These are phyloP conservation scores for Nannochloropsis salina DNA, from an alignment of 108 stramenopile genomes.

Conservation along the genomic window DNA sequence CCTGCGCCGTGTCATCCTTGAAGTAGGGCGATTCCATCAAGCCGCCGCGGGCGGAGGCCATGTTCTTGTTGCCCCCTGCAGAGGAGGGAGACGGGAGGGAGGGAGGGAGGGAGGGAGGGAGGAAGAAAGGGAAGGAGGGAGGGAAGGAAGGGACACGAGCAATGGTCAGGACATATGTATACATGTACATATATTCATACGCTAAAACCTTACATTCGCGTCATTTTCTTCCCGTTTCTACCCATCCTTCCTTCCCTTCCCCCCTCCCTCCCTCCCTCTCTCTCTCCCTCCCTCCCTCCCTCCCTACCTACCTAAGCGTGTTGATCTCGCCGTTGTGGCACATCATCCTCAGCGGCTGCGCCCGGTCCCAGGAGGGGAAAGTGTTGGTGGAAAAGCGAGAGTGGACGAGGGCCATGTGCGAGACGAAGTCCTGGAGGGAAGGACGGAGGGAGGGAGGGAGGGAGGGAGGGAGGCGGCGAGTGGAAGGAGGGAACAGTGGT, in stretches of 20 bases:
- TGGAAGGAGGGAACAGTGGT: too few species aligned
- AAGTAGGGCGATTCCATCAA: constrained; percentile 85
- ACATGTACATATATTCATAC: too few species aligned
- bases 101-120: too few species aligned
- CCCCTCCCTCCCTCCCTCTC: background rate
- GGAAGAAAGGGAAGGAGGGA: too few species aligned
- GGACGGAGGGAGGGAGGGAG: too few species aligned
- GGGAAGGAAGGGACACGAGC: too few species aligned
- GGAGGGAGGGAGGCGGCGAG: too few species aligned
- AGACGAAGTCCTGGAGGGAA: too few species aligned
- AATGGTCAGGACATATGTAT: too few species aligned
- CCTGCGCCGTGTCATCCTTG: constrained; percentile 70
- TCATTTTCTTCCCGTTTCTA: background rate
- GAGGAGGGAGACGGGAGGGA: too few species aligned
- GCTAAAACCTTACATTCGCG: too few species aligned
- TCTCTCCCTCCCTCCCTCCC: background rate
- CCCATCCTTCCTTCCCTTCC: background rate
- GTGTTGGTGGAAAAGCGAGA: background rate
- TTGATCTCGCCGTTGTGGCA: constrained; percentile 92
- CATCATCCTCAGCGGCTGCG: constrained; percentile 69
- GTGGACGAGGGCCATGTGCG: background rate
- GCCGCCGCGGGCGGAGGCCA: constrained; percentile 89
- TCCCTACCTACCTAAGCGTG: constrained; percentile 40
- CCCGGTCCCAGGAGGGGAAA: background rate
- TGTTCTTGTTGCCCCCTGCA: too few species aligned